A percentile compares a stretch with the other conserved stretches of the same genome.
phyloP scores from a whole-genome alignment of 1,284 basidiomycete genomes.

The Microbotryomycetes sp. region DNA sequence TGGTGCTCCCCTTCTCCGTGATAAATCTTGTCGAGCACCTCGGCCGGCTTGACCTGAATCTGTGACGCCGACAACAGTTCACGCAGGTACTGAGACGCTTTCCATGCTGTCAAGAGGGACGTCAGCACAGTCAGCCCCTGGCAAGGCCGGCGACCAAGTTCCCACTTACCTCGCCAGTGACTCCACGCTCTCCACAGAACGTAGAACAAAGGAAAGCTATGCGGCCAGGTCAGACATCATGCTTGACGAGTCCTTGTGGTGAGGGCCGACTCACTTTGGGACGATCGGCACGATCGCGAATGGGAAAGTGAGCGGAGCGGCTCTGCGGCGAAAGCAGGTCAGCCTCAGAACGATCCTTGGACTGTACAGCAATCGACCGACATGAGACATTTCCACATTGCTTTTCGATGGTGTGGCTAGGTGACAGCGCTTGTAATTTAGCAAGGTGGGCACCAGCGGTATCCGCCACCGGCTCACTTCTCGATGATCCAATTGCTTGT shows the following conservation, averaged over 20 bases:
- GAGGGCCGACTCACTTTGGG: constrained; percentile 41
- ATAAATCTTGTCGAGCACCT: constrained; percentile 14
- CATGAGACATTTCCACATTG: constrained; percentile 29
- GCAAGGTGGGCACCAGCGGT: no score
- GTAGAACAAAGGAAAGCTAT: constrained; percentile 42
- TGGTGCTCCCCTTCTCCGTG: not conserved
- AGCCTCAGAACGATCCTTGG: not conserved
- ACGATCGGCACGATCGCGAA: constrained; percentile 46
- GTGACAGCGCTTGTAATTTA: no score
- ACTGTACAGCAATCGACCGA: constrained; percentile 8
- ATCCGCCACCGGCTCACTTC: constrained; percentile 15
- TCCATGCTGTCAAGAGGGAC: constrained; percentile 9
- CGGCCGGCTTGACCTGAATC: constrained; percentile 9
- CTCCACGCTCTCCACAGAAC: constrained; percentile 47
- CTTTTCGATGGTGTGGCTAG: constrained; percentile 27
- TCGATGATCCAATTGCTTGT: constrained; percentile 26
- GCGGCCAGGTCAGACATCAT: not conserved
- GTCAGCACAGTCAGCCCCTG: constrained; percentile 22
- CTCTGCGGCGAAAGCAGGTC: not conserved
- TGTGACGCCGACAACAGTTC: constrained; percentile 30
- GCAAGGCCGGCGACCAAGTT: no score
- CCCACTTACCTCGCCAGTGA: constrained; percentile 43
- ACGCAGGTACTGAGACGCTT: constrained; percentile 33
- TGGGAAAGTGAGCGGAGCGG: constrained; percentile 36
- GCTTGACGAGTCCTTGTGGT: no score